These are phyloP conservation scores for Prasinococcaceae sp. DNA, from an alignment of 139 green algal species.

Conservation along the genomic window DNA sequence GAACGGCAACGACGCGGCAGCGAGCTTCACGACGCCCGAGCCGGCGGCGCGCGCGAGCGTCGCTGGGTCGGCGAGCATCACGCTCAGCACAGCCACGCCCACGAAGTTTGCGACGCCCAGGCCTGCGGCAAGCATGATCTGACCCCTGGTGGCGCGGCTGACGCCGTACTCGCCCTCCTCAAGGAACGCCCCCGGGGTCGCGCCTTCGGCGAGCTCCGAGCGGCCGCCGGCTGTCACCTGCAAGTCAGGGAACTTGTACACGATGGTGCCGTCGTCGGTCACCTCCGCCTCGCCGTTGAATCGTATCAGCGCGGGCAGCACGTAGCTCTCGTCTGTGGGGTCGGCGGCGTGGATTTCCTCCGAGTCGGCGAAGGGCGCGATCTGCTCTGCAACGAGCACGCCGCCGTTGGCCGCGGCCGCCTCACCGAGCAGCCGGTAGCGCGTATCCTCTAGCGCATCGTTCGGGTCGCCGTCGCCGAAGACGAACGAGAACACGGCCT, in stretches of 20 bases:
- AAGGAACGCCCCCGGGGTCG: not conserved
- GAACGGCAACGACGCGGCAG: conserved; percentile 5
- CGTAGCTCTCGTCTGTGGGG: conserved; percentile 53
- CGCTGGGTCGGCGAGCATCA: conserved; percentile 28
- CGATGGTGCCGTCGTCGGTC: conserved; percentile 60
- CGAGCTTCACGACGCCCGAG: not conserved
- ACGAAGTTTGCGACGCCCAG: conserved; percentile 70
- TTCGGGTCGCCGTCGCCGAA: conserved; percentile 96
- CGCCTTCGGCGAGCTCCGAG: not conserved
- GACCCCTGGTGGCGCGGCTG: conserved; percentile 28
- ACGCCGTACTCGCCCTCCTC: conserved; percentile 5
- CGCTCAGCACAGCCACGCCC: conserved; percentile 55
- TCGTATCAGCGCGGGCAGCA: conserved; percentile 71
- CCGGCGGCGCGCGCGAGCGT: conserved; percentile 16
- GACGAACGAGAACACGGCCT: conserved; percentile 86
- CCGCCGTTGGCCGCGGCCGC: conserved; percentile 30
- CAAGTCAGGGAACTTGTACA: conserved; percentile 76
- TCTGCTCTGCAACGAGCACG: conserved; percentile 83
- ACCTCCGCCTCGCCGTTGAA: conserved; percentile 71
- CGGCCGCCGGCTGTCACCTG: conserved; percentile 40
- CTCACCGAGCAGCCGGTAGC: conserved; percentile 52
- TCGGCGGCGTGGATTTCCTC: conserved; percentile 2
- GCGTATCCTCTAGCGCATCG: conserved; percentile 45
- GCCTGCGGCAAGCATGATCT: conserved; percentile 32
- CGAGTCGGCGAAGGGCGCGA: conserved; percentile 78